Evolutionary conservation across 352 stramenopile species (phyloP).

Genomic region (Blastocystis sp.): DNA sequence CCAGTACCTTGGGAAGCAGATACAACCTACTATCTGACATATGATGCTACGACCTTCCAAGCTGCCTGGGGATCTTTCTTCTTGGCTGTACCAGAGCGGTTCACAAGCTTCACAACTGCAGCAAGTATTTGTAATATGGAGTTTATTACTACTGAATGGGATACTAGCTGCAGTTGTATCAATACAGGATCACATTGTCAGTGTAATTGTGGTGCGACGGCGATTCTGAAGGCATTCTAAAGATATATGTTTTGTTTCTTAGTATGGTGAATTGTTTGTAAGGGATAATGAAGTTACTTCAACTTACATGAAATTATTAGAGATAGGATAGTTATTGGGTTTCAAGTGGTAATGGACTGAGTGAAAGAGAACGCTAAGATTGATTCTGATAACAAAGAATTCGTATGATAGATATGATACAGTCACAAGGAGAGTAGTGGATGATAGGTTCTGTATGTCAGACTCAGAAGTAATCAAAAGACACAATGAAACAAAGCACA

Average conservation of each 20-base stretch:
- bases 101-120: conserved; percentile 47
- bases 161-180: conserved; percentile 34
- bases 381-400: neutral
- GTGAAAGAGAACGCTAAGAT: neutral
- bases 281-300: neutral
- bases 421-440: neutral
- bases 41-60: conserved; percentile 43
- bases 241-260: neutral
- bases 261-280: conserved; percentile 39
- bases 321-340: neutral
- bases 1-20: neutral
- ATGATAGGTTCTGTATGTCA: neutral
- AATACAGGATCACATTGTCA: conserved; percentile 57
- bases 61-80: conserved; percentile 25
- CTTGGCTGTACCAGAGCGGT: neutral
- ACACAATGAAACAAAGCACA: no score
- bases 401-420: neutral
- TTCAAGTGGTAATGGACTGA: neutral
- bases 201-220: conserved; percentile 51
- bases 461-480: no score
- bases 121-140: conserved; percentile 41
- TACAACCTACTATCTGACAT: conserved; percentile 43
- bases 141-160: conserved; percentile 46
- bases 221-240: conserved; percentile 60
- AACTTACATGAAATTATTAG: neutral